Conservation (phyloP, 2,329 filamentous ascomycete species). For the Phoma herbarum region DNA sequence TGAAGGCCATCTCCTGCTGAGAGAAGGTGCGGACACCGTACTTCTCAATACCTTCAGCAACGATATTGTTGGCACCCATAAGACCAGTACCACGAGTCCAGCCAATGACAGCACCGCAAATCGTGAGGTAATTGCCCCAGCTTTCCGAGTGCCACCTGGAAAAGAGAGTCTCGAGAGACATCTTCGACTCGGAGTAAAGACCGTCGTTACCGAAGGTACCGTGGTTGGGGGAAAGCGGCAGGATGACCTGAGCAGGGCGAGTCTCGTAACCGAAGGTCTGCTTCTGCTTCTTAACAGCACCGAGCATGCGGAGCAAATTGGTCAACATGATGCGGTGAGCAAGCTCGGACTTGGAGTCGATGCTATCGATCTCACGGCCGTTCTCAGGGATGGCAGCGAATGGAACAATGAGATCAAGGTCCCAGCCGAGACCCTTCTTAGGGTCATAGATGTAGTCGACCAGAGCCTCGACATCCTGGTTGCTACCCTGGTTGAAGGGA, state of each 20-base stretch:
- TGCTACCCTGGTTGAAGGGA: slow-evolving; percentile 98
- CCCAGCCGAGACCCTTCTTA: slow-evolving; percentile 97
- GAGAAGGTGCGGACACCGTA: slow-evolving; percentile 98
- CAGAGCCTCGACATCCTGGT: slow-evolving; percentile 94
- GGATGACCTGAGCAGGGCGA: slow-evolving; percentile 92
- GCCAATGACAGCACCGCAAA: slow-evolving; percentile 97
- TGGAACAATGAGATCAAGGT: slow-evolving; percentile 93
- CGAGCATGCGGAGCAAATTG: slow-evolving; percentile 90
- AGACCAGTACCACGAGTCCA: slow-evolving; percentile 99
- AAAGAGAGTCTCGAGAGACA: slow-evolving; percentile 95
- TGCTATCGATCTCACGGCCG: slow-evolving; percentile 93
- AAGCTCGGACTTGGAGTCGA: slow-evolving; percentile 97
- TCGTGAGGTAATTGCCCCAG: slow-evolving; percentile 97
- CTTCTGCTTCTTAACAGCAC: slow-evolving; percentile 91
- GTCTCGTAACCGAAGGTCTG: slow-evolving; percentile 88
- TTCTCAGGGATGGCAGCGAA: slow-evolving; percentile 99
- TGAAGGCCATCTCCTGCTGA: slow-evolving; percentile 99
- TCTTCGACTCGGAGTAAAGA: slow-evolving; percentile 97
- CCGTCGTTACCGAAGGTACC: slow-evolving; percentile 98
- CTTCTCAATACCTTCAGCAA: slow-evolving; percentile 95
- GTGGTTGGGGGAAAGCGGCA: slow-evolving; percentile 96
- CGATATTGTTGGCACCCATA: slow-evolving; percentile 97
- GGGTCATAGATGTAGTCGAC: slow-evolving; percentile 96
- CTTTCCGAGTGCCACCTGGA: slow-evolving; percentile 98
- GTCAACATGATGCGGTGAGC: slow-evolving; percentile 99